Evolutionary conservation across 2,329 filamentous ascomycete species (phyloP).

Genomic region (Penicillium sp.): DNA sequence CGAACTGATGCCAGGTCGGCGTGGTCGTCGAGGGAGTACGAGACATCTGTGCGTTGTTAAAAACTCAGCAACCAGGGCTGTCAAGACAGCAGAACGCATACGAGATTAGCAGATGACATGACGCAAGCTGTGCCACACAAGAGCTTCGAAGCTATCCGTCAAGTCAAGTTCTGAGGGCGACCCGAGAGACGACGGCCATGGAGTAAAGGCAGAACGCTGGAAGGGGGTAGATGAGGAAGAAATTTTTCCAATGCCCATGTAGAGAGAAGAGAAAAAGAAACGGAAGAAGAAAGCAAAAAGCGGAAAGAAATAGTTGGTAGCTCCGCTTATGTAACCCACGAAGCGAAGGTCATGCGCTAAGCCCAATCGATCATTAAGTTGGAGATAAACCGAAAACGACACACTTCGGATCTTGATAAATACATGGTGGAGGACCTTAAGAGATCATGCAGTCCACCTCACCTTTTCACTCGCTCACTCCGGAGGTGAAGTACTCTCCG

Average conservation of each 20-base stretch:
- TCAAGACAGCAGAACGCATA: conserved; percentile 40
- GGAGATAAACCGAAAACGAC: conserved; percentile 7
- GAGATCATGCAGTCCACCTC: conserved; percentile 38
- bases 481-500: conserved; percentile 75
- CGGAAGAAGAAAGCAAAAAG: conserved; percentile 21
- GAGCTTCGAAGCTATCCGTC: conserved; percentile 30
- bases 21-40: conserved; percentile 71
- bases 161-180: conserved; percentile 35
- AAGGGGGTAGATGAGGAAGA: conserved; percentile 16
- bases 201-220: conserved; percentile 24
- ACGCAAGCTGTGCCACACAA: conserved; percentile 20
- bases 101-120: conserved; percentile 44
- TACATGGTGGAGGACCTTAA: conserved; percentile 5
- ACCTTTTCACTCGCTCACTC: conserved; percentile 37
- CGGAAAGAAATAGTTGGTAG: not conserved
- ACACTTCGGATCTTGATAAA: not conserved
- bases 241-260: conserved; percentile 9
- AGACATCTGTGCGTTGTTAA: conserved; percentile 59
- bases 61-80: conserved; percentile 31
- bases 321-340: conserved; percentile 24
- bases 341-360: conserved; percentile 38
- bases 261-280: conserved; percentile 20
- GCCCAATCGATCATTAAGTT: conserved; percentile 19
- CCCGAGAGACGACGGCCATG: conserved; percentile 37
- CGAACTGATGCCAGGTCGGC: conserved; percentile 72